A percentile compares a stretch with the other conserved stretches of the same genome.
phyloP scores from a whole-genome alignment of 768 basidiomycete genomes.

The Collybiopsis confluens region DNA sequence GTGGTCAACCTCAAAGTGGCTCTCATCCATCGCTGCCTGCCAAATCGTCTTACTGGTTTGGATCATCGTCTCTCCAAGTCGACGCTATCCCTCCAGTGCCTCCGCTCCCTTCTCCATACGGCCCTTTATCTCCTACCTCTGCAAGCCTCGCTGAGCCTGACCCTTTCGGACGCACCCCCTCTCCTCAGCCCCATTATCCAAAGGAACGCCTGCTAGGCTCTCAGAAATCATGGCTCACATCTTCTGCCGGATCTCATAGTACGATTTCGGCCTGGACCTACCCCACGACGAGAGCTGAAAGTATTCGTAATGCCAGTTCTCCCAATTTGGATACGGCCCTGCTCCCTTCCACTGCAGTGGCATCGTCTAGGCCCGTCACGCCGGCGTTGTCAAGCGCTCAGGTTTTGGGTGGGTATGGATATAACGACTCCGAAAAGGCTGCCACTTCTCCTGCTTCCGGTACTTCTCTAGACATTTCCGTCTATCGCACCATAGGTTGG shows the following conservation, averaged over 20 bases:
- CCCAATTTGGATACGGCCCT: slow-evolving; percentile 40
- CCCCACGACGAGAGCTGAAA: slow-evolving; percentile 42
- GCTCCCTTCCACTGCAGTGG: slow-evolving; percentile 26
- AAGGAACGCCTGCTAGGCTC: slow-evolving; percentile 52
- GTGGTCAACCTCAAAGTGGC: slow-evolving; percentile 27
- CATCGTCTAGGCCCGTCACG: slow-evolving; percentile 42
- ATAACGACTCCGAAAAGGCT: slow-evolving; percentile 52
- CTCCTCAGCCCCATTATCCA: slow-evolving; percentile 28
- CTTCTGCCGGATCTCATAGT: slow-evolving; percentile 51
- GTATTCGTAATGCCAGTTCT: slow-evolving; percentile 30
- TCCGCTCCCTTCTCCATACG: slow-evolving; percentile 60
- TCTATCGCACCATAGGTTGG: slow-evolving; percentile 57
- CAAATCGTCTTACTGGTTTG: slow-evolving; percentile 66
- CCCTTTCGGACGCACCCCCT: slow-evolving; percentile 57
- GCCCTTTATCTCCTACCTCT: slow-evolving; percentile 39
- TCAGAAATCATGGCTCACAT: slow-evolving; percentile 73
- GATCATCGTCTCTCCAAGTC: slow-evolving; percentile 35
- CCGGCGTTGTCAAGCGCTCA: slow-evolving; percentile 54
- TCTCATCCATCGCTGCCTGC: slow-evolving; percentile 40
- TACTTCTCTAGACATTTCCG: slow-evolving; percentile 50
- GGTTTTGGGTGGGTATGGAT: slow-evolving; percentile 69
- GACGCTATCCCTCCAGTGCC: slow-evolving; percentile 52
- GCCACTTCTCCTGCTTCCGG: slow-evolving; percentile 40
- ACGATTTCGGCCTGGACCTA: slow-evolving; percentile 69
- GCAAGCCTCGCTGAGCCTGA: slow-evolving; percentile 45